Evolutionary conservation across 257 asterid species (phyloP).

Genomic region (Thymus quinquecostatus): DNA sequence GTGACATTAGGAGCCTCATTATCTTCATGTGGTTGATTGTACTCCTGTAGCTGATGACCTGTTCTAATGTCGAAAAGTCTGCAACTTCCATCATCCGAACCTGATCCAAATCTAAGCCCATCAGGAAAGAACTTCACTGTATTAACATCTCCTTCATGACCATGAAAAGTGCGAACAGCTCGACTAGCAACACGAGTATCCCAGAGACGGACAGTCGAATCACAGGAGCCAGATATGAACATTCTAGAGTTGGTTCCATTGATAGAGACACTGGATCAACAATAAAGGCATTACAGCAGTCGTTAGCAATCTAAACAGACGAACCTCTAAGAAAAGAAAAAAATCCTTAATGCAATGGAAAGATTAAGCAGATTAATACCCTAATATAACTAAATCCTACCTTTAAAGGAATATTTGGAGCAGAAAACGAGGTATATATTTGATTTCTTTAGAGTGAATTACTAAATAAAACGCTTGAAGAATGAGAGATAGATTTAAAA

Average conservation of each 20-base stretch:
- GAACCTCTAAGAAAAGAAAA: constrained; percentile 1
- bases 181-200: constrained; percentile 99
- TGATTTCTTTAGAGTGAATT: no score
- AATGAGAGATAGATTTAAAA: no score
- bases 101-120: constrained; percentile 93
- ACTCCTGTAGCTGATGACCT: constrained; percentile 96
- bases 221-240: constrained; percentile 98
- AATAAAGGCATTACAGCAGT: constrained; percentile 21
- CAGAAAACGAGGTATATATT: no score
- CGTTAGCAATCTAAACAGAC: neutral
- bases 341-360: constrained; percentile 6
- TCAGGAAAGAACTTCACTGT: constrained; percentile 94
- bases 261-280: constrained; percentile 75
- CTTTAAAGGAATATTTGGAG: no score
- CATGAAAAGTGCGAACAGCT: constrained; percentile 88
- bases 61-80: constrained; percentile 93
- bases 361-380: neutral
- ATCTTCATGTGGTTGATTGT: constrained; percentile 69
- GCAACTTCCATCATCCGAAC: constrained; percentile 94
- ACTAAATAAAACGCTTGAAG: no score
- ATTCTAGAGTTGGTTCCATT: constrained; percentile 74
- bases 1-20: constrained; percentile 71
- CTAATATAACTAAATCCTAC: no score
- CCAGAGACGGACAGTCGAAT: constrained; percentile 94
- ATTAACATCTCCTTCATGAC: constrained; percentile 92